Base-by-base conservation (phyloP, 2,329 filamentous ascomycete species). In the Biscogniauxia marginata region DNA sequence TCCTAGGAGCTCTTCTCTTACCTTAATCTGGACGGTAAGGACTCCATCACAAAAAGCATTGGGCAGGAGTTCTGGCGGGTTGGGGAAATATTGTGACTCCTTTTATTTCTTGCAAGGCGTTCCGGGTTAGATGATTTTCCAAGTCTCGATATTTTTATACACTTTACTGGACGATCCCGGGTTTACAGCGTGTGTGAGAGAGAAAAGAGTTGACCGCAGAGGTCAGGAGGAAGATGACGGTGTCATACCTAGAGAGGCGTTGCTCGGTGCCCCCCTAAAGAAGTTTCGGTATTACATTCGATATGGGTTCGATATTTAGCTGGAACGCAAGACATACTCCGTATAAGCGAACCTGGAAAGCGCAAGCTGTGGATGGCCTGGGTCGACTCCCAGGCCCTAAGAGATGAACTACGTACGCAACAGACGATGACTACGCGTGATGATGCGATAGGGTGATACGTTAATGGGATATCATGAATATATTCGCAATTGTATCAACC, bases 101-200 rank as follows among this genome's bases (percentile, higher is more conserved):
- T 59, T 63, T 55, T 52, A 49, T 59, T 64, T 63, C 55, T 59
- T 60, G 68, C 68, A 67, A 61, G 69, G 69, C 69, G 69, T 71
- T 68, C 50, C 60, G 66, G 61, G 54, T 55, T 61, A 53, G 57
- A 60, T 56, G 39, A 60, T 56, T 59, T 59, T 61, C 55, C 43
- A 56, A 61, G 61, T 55, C 58, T 63, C 58, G 58, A 56, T 61
- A 64, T 60, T 60, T 25, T 64, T 60, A 49, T 63, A 54, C 53
- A 62, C 59, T 64, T 64, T 61, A 62, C 51, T 55, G 57, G 50
- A 63, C 47, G 59, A 62, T 52, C 58, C n/a, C 54, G 61, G 62
- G 56, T 54, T 57, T 57, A 54, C 54, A 63, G 48, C 57, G 61
- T 51, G 51, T 57, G 61, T 51, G 51, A 50, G 52, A 62, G 55